Evolutionary conservation across 768 basidiomycete genomes (phyloP).

Genomic region (Phaeotremella skinneri): DNA sequence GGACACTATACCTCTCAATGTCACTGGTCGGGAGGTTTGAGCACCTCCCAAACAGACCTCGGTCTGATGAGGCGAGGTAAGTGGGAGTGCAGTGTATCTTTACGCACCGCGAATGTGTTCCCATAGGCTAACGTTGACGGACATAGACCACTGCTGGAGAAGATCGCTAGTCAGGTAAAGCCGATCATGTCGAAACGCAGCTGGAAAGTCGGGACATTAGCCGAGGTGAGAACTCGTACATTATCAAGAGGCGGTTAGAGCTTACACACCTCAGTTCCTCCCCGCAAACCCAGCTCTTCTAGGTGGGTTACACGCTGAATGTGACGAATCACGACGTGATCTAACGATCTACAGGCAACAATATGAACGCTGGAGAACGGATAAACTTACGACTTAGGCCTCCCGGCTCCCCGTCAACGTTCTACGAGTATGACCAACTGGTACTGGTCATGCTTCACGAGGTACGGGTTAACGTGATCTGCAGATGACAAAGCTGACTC

Average conservation of each 20-base stretch:
- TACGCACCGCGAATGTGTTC: neutral
- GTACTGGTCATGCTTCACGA: constrained; percentile 88
- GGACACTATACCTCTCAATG: neutral
- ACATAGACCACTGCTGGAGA: constrained; percentile 40
- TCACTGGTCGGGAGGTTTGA: constrained; percentile 38
- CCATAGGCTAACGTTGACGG: neutral
- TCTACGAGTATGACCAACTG: constrained; percentile 71
- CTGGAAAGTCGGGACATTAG: constrained; percentile 60
- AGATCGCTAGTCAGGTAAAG: constrained; percentile 63
- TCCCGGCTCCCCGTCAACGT: constrained; percentile 64
- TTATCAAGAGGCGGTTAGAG: neutral
- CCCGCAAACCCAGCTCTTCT: constrained; percentile 38
- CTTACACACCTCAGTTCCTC: constrained; percentile 21
- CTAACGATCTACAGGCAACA: constrained; percentile 16
- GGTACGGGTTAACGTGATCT: constrained; percentile 53
- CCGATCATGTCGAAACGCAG: constrained; percentile 85
- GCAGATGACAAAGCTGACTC: constrained; percentile 8
- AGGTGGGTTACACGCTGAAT: constrained; percentile 12
- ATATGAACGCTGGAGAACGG: constrained; percentile 71
- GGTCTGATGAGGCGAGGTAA: constrained; percentile 42
- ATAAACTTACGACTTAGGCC: constrained; percentile 81
- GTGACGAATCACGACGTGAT: neutral
- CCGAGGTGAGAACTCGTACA: constrained; percentile 42
- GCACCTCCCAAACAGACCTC: constrained; percentile 38
- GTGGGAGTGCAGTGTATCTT: constrained; percentile 4